Base-by-base conservation (phyloP, 2,329 filamentous ascomycete genomes). In the Paracamarosporium sp. region DNA sequence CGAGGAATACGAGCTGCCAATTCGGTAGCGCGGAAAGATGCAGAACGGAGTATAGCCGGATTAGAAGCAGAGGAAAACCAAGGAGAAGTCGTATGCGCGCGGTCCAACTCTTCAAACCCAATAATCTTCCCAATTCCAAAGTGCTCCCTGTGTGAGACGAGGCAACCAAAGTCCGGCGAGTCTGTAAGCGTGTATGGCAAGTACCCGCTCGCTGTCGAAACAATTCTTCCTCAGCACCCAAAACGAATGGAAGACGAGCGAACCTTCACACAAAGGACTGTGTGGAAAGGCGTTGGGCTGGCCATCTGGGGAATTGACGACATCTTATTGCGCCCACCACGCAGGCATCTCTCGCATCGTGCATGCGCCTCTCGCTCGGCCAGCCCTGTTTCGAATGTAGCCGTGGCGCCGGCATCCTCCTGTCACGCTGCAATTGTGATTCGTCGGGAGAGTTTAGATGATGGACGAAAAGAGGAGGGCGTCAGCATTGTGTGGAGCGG, bases 41-140 rank as follows among this genome's bases (percentile, higher is more conserved):
- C 56, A 53, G 33, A 52, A 50, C 41, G 51, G 53, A 17, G 50
- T 54, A 53, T 57, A 62, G 54, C 53, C 57, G 55, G 28, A 60
- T 58, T 57, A 36, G 22, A 31, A 55, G 28, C 40, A 41, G 33
- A 27, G 47, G 33, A 27, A 25, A 27, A 38, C 47, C 22, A 28
- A 38, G 12, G n/a, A 27, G 28, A 36, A 36, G 2, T 28, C 28
- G 41, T 15, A 35, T 27, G 30, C 15, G 24, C n/a, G 35, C 35
- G 35, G 11, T 43, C 17, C n/a, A 43, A 41, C 24, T 15, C 36
- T 22, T 30, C 9, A 7, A 41, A 31, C n/a, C 9, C n/a, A 2
- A 31, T 17, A 33, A 3, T 44, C 22, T 33, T 33, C 33, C 17
- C 33, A 13, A 12, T 4, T 17, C 17, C 20, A 35, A 27, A 51